These are phyloP conservation scores for Pythium diclinum DNA, from an alignment of 352 stramenopile species.

Conservation along the genomic window DNA sequence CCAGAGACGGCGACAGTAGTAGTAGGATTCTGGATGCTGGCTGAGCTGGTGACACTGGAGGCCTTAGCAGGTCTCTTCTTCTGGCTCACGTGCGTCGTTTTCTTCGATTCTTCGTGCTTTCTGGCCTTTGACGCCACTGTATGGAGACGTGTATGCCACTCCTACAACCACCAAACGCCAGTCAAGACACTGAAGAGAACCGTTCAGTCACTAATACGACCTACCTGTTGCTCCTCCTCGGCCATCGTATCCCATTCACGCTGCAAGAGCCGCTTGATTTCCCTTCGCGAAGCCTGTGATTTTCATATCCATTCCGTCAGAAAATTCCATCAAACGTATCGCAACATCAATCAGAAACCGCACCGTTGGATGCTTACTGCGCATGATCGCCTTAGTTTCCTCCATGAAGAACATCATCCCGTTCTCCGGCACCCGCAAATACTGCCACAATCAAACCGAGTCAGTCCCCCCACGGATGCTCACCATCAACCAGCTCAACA, in stretches of 20 bases:
- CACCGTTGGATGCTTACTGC: constrained; percentile 28
- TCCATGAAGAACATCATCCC: constrained; percentile 40
- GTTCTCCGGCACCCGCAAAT: constrained; percentile 32
- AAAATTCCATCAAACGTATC: neutral
- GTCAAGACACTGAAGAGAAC: neutral
- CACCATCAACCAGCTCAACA: neutral
- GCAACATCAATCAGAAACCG: neutral
- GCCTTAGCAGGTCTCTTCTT: neutral
- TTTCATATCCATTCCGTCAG: neutral
- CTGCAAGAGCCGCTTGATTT: constrained; percentile 24
- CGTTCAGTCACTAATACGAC: neutral
- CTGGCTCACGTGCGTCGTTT: neutral
- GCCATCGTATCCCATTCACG: constrained; percentile 33
- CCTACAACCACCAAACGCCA: neutral
- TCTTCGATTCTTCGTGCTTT: constrained; percentile 13
- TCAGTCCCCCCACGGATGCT: neutral
- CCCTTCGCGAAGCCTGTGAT: constrained; percentile 28
- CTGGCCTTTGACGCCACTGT: neutral
- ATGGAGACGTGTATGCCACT: neutral
- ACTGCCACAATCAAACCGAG: constrained; percentile 23
- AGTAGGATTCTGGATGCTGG: neutral
- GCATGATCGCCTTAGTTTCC: constrained; percentile 23
- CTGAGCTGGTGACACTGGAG: neutral
- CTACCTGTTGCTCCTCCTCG: constrained; percentile 34
- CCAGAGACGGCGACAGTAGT: neutral